A percentile compares a stretch with the other conserved stretches of the same genome.
Conservation (phyloP, 1,284 basidiomycete species). For the Microbotryum silenes-acaulis region DNA sequence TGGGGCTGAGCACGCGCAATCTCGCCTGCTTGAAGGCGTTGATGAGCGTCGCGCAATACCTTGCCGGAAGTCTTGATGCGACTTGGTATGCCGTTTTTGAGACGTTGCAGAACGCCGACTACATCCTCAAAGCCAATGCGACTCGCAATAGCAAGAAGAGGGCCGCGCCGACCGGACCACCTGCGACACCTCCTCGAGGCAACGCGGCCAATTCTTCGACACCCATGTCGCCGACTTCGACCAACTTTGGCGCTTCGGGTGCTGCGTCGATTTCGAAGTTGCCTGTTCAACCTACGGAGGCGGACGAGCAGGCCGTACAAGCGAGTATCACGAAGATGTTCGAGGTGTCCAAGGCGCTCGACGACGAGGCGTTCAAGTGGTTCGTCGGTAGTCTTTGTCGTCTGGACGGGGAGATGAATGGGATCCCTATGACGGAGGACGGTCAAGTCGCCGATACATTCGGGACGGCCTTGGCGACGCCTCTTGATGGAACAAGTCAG, state of each 20-base stretch:
- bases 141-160: constrained; percentile 25
- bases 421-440: constrained; percentile 53
- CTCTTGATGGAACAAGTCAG: too few species aligned
- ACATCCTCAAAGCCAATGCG: constrained; percentile 53
- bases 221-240: constrained; percentile 1
- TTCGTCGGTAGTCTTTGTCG: constrained; percentile 77
- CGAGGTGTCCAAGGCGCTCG: constrained; percentile 65
- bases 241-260: constrained; percentile 30
- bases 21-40: constrained; percentile 80
- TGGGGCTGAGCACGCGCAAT: constrained; percentile 73
- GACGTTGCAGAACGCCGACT: constrained; percentile 83
- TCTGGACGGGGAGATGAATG: constrained; percentile 80
- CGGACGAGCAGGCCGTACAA: constrained; percentile 66
- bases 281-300: constrained; percentile 49
- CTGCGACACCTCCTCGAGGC: constrained; percentile 7
- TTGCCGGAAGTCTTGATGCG: constrained; percentile 72
- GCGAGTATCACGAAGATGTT: constrained; percentile 69
- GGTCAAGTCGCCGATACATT: constrained; percentile 3
- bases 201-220: background rate
- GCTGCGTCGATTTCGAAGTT: constrained; percentile 2
- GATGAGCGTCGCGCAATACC: constrained; percentile 66
- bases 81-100: constrained; percentile 91
- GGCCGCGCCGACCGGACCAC: constrained; percentile 10
- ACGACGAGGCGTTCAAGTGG: constrained; percentile 69
- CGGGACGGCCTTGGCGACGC: constrained; percentile 7